These are phyloP conservation scores for Fusarium dimerum DNA, from an alignment of 2,329 filamentous ascomycete genomes.

Conservation along the genomic window DNA sequence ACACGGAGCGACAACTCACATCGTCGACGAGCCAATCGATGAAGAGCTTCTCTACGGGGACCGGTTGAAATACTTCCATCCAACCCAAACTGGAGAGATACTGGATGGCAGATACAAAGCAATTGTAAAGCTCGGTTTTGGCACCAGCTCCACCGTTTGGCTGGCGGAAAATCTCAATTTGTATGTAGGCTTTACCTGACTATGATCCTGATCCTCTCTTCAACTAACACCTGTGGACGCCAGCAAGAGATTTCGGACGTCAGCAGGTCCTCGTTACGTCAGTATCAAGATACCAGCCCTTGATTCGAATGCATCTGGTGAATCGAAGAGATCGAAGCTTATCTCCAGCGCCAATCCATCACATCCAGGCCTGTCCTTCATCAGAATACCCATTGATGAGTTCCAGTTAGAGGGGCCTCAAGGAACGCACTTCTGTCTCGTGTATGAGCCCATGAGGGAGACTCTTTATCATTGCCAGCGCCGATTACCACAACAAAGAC, in stretches of 20 bases:
- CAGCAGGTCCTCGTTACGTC: constrained; percentile 7
- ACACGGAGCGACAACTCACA: not conserved
- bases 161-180: constrained; percentile 31
- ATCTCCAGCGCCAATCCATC: constrained; percentile 16
- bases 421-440: constrained; percentile 23
- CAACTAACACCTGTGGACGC: not conserved
- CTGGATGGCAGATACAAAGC: constrained; percentile 38
- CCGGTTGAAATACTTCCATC: constrained; percentile 15
- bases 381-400: constrained; percentile 12
- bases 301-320: constrained; percentile 11
- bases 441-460: constrained; percentile 24
- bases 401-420: constrained; percentile 14
- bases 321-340: constrained; percentile 6
- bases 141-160: constrained; percentile 41
- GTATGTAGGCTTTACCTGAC: constrained; percentile 1
- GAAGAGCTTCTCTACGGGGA: constrained; percentile 16
- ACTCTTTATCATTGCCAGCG: constrained; percentile 18
- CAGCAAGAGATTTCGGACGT: constrained; percentile 4
- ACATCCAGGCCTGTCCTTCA: constrained; percentile 13
- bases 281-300: constrained; percentile 20
- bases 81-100: constrained; percentile 24
- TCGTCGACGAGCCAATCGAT: constrained; percentile 17
- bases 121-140: constrained; percentile 38
- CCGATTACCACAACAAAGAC: constrained; percentile 8
- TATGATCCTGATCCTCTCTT: not conserved